A percentile compares a stretch with the other conserved stretches of the same genome.
These are phyloP conservation scores for Akebia trifoliata DNA, from an alignment of 164 flowering plant species.

Conservation along the genomic window DNA sequence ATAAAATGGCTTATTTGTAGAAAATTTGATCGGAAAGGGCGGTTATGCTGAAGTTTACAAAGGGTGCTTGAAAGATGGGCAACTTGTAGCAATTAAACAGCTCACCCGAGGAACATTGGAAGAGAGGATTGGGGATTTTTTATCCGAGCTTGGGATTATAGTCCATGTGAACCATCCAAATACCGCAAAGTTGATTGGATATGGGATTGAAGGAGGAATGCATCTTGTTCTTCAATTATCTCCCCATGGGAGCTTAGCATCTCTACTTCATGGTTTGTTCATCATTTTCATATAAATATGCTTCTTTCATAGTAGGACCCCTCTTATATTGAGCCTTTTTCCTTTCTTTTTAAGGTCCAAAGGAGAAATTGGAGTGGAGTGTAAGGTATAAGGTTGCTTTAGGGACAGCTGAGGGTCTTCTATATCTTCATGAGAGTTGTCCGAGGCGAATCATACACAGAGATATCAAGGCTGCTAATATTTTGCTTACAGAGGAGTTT, in stretches of 20 bases:
- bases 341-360: conserved; percentile 36
- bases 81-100: conserved; percentile 65
- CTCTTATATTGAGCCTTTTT: neutral
- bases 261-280: conserved; percentile 65
- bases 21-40: conserved; percentile 82
- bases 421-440: conserved; percentile 83
- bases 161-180: conserved; percentile 89
- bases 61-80: conserved; percentile 65
- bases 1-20: no score
- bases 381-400: conserved; percentile 67
- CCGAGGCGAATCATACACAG: conserved; percentile 86
- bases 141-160: conserved; percentile 91
- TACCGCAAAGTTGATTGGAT: conserved; percentile 77
- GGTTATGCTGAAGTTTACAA: conserved; percentile 92
- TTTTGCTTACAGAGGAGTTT: conserved; percentile 80
- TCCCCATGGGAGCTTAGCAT: conserved; percentile 78
- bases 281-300: neutral
- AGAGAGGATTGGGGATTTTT: conserved; percentile 67
- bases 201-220: conserved; percentile 95
- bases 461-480: conserved; percentile 87
- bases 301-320: neutral
- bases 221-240: conserved; percentile 86
- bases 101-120: conserved; percentile 64
- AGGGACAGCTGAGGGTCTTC: conserved; percentile 79
- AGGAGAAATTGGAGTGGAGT: conserved; percentile 55